Percentiles rank a stretch among this genome's conserved stretches.
Conservation (phyloP, 2,329 filamentous ascomycete species). For the Clarireedia monteithiana region DNA sequence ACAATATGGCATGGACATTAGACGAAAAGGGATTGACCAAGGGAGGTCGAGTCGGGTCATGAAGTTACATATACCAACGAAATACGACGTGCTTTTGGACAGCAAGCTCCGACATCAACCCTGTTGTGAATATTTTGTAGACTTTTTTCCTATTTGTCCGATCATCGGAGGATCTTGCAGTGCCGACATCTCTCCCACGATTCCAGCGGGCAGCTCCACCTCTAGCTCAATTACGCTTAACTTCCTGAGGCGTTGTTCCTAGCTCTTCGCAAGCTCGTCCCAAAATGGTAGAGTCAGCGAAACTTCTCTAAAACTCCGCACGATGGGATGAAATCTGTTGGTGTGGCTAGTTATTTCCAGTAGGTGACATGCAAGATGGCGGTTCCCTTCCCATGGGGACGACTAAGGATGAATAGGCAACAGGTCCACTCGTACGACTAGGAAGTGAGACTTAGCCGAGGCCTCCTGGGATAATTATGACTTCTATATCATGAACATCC, state of each 20-base stretch:
- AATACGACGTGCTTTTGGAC: slow-evolving; percentile 1
- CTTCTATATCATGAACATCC: not conserved
- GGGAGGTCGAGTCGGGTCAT: not conserved
- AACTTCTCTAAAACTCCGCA: not conserved
- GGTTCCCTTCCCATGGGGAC: not conserved
- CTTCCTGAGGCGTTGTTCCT: not conserved
- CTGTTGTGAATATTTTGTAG: not conserved
- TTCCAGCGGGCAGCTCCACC: not conserved
- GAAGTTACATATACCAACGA: slow-evolving; percentile 7
- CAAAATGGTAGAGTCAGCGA: not conserved
- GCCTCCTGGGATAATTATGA: not conserved
- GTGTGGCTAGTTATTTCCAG: not conserved
- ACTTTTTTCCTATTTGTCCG: not conserved
- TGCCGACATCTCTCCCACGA: not conserved
- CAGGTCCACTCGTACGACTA: not conserved
- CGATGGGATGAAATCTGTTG: not conserved
- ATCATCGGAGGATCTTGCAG: not conserved
- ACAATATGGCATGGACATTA: slow-evolving; percentile 6
- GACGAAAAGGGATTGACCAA: not conserved
- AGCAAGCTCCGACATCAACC: not conserved
- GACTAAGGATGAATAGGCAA: not conserved
- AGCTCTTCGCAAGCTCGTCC: not conserved
- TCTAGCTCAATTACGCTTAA: not conserved
- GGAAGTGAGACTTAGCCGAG: not conserved
- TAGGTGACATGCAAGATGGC: not conserved